Evolutionary conservation across 495 filamentous ascomycete genomes (phyloP), one percentile per base, ranked within the genome.

Genomic region (Neurospora africana): DNA sequence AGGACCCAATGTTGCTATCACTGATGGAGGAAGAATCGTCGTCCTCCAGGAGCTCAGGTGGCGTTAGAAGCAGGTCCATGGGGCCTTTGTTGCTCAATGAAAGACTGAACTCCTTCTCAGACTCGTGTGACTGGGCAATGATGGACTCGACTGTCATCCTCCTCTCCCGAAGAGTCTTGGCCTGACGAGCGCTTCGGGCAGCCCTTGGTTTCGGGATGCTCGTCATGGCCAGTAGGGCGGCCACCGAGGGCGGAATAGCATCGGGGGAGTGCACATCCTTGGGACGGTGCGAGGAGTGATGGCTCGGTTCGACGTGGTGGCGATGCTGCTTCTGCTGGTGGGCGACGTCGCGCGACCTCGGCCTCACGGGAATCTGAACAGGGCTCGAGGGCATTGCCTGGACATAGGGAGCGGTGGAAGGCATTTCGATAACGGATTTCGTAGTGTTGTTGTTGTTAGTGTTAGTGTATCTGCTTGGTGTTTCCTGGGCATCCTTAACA

Each of bases 171-270:
- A 71, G 72, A 11, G 47, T 47, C 68, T 71, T 76, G 30, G 72
- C 70, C 36, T 76, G 73, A 17, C 78, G 74, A 68, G 75, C 19
- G 71, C 76, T 75, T 73, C 78, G 74, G 21, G 75, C 70, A 21
- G 75, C 72, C 70, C 68, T 84, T 23, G 82, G 86, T 4, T 82
- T 83, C 4, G 88, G 88, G 72, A 90, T 90, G 72, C 81, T 84
- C 69, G 88, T 90, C 70, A 87, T 78, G 44, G 88, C 88, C 6
- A 90, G 83, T 69, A 90, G 81, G 5, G 86, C 87, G 0, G 87
- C 88, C 65, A 89, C 86, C 0, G 87, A 87, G 11, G 88, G 83
- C 36, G 88, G 86, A 65, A 89, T 81, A 15, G 82, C 78, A 76
- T 86, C 84, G 23, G 83, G 83, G 5, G 83, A 83, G 76, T 86